Base-by-base conservation (phyloP, 768 basidiomycete species). In the Dioszegia crocea region DNA sequence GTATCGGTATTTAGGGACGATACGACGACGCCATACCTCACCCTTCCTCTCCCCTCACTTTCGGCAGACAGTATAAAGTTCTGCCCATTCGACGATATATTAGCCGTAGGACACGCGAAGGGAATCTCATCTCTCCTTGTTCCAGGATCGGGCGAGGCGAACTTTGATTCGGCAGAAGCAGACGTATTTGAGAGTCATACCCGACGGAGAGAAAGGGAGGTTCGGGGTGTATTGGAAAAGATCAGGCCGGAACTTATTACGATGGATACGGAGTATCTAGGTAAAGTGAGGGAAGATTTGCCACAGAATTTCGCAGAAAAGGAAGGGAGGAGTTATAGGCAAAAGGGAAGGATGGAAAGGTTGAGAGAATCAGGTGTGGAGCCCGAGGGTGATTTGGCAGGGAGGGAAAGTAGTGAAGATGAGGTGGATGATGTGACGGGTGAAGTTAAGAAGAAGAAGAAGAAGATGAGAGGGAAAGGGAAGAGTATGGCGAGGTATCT, bases 211-310 rank as follows among this genome's bases (percentile, higher is more conserved):
- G 96, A 98, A 79, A 82, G 89, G 57, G 96, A 98, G 76, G 91
- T 98, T 68, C 86, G 88, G 74, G 83, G 81, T 43, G 83, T 99
- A 12, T 79, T 99, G 60, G 94, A 99, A 76, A 93, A 91, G 88
- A 87, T 97, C 60, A 88, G 88, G 80, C 88, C 91, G 2, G 93
- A 97, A 62, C 84, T 93, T 79, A 98, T 99, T 64, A 82, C 89
- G 0, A 83, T 80, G 58, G 80, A 80, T 58, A 64, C 75, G 26
- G 73, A 79, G 40, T 66, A 77, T 54, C 61, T 80, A 4, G 79
- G 79, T 16, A 68, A 71, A 43, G 66, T 70, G 24, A 64, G 63
- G 19, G 73, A 68, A 46, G 59, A 67, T 21, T 52, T 57, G 16
- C 64, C 61, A 17, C 68, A 79, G 67, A 68, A 73, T 26, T 68